phyloP scores from a whole-genome alignment of 108 stramenopile species.

The Chaetoceros muelleri region DNA sequence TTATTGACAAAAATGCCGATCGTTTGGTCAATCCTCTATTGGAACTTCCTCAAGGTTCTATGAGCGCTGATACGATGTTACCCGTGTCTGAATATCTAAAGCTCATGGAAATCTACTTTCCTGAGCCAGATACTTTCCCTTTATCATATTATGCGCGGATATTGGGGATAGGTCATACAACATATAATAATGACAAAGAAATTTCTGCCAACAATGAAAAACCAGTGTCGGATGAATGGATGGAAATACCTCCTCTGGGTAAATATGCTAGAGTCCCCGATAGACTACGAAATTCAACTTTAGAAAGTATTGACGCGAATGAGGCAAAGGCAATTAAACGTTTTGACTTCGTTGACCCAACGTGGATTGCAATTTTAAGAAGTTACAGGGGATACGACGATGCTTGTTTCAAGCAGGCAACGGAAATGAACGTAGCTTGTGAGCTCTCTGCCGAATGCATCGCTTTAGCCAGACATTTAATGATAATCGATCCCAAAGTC shows the following conservation, averaged over 20 bases:
- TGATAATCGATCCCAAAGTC: constrained; percentile 10
- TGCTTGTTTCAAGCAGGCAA: constrained; percentile 19
- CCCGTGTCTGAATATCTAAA: constrained; percentile 40
- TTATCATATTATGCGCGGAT: constrained; percentile 47
- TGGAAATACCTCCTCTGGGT: constrained; percentile 5
- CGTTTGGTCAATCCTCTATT: constrained; percentile 42
- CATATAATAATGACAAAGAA: constrained; percentile 34
- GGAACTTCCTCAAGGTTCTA: constrained; percentile 13
- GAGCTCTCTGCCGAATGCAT: constrained; percentile 17
- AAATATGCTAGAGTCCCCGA: constrained; percentile 11
- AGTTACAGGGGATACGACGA: constrained; percentile 27
- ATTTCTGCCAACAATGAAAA: constrained; percentile 1
- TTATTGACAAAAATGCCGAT: constrained; percentile 32
- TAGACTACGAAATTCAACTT: constrained; percentile 3
- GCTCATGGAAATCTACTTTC: constrained; percentile 34
- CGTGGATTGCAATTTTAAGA: constrained; percentile 14
- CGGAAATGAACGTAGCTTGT: constrained; percentile 13
- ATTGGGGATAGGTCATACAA: too few relatives aligned
- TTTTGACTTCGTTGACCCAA: constrained; percentile 16
- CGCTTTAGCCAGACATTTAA: constrained; percentile 14
- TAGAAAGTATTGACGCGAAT: constrained; percentile 5
- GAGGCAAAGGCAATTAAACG: constrained; percentile 9
- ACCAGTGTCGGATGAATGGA: constrained; percentile 16
- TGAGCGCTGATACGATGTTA: constrained; percentile 9
- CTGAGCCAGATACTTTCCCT: constrained; percentile 63